Evolutionary conservation across 169 alveolate species (phyloP).

Genomic region (Eimeria necatrix): DNA sequence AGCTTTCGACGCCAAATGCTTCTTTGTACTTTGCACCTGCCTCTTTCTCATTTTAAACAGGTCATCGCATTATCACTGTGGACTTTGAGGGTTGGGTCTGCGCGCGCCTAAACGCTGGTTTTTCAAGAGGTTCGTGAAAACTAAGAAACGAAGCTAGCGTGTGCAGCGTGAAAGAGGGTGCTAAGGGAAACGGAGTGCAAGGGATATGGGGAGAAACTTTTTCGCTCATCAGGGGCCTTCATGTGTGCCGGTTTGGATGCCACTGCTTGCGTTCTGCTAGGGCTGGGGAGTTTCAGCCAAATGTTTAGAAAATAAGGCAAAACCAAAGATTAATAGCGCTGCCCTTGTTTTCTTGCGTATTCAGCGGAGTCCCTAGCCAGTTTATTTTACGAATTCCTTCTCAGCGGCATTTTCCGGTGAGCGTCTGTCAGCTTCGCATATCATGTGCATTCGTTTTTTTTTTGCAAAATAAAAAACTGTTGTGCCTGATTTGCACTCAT

Average conservation of each 20-base stretch:
- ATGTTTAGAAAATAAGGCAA: background rate
- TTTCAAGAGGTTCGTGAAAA: constrained; percentile 34
- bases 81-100: constrained; percentile 65
- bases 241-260: background rate
- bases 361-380: constrained; percentile 71
- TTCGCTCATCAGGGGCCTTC: background rate
- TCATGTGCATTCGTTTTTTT: background rate
- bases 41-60: background rate
- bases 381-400: constrained; percentile 44
- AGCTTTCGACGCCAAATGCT: background rate
- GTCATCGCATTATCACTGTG: constrained; percentile 63
- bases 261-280: background rate
- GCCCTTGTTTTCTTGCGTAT: background rate
- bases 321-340: too few relatives aligned
- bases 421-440: background rate
- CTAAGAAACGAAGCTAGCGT: background rate
- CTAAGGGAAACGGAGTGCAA: background rate
- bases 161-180: background rate
- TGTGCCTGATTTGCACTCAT: too few relatives aligned
- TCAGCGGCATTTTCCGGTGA: constrained; percentile 65
- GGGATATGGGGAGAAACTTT: background rate
- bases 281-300: background rate
- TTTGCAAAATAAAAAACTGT: too few relatives aligned
- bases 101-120: constrained; percentile 71
- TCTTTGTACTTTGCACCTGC: background rate